Percentiles rank a stretch among this genome's conserved stretches.
Conservation (phyloP, 2,329 filamentous ascomycete species). For the Ilyonectria sp. region DNA sequence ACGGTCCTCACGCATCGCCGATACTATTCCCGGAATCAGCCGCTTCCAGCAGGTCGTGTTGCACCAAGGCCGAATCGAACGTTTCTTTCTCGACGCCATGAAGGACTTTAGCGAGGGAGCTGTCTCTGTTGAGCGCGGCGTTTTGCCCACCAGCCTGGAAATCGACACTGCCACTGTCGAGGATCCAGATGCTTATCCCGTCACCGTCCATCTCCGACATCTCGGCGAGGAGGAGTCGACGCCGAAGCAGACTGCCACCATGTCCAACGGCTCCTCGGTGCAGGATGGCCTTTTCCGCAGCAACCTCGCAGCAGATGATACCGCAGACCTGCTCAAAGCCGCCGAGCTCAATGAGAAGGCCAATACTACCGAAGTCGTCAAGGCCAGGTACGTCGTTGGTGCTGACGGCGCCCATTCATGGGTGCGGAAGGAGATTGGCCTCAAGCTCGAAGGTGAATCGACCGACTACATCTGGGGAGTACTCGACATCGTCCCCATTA, state of each 20-base stretch:
- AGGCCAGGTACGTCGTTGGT: slow-evolving; percentile 39
- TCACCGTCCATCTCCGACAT: slow-evolving; percentile 34
- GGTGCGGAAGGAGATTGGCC: slow-evolving; percentile 44
- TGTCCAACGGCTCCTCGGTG: slow-evolving; percentile 23
- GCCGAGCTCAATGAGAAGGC: slow-evolving; percentile 33
- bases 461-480: slow-evolving; percentile 50
- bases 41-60: slow-evolving; percentile 77
- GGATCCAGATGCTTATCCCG: slow-evolving; percentile 32
- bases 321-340: slow-evolving; percentile 32
- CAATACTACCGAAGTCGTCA: slow-evolving; percentile 25
- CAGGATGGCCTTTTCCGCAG: slow-evolving; percentile 38
- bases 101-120: slow-evolving; percentile 31
- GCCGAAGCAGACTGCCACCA: slow-evolving; percentile 32
- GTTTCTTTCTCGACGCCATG: slow-evolving; percentile 41
- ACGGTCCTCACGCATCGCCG: slow-evolving; percentile 72
- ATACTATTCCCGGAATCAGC: slow-evolving; percentile 73
- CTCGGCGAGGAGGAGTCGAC: slow-evolving; percentile 34
- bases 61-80: slow-evolving; percentile 57
- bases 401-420: slow-evolving; percentile 47
- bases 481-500: slow-evolving; percentile 45
- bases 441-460: slow-evolving; percentile 47
- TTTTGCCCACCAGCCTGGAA: slow-evolving; percentile 28
- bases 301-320: slow-evolving; percentile 34
- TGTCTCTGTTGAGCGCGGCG: slow-evolving; percentile 31
- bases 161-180: slow-evolving; percentile 24